Conservation (phyloP, 257 asterid species). For the Scutellaria galericulata region DNA sequence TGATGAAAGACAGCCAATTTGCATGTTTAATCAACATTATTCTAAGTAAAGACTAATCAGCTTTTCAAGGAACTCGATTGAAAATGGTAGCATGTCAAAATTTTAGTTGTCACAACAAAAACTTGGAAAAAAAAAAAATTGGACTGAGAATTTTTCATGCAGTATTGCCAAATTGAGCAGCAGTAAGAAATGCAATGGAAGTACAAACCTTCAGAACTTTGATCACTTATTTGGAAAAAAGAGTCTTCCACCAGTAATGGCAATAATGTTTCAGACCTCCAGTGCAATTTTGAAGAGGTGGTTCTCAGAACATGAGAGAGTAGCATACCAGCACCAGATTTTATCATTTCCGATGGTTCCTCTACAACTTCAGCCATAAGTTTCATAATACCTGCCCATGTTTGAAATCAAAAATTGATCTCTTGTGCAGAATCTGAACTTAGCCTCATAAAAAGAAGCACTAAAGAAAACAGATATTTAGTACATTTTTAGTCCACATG, state of each 20-base stretch:
- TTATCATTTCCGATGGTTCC: conserved; percentile 65
- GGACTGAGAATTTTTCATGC: not conserved
- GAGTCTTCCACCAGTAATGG: conserved; percentile 61
- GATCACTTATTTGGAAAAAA: conserved; percentile 51
- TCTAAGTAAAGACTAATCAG: conserved; percentile 1
- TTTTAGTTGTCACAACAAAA: conserved; percentile 11
- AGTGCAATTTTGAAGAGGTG: conserved; percentile 76
- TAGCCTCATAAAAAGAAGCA: conserved; percentile 17
- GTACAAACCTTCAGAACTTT: conserved; percentile 59
- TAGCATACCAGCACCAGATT: conserved; percentile 68
- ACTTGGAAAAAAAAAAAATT: not conserved
- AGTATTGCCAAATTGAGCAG: conserved; percentile 16
- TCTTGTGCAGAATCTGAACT: conserved; percentile 11
- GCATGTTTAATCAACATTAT: conserved; percentile 7
- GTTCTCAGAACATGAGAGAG: conserved; percentile 72
- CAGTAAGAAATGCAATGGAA: conserved; percentile 19
- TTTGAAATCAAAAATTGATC: conserved; percentile 26
- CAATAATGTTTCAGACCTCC: conserved; percentile 57
- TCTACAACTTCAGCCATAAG: conserved; percentile 75
- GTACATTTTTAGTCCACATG: conserved; percentile 2
- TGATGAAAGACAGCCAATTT: conserved; percentile 8
- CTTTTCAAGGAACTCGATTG: conserved; percentile 12
- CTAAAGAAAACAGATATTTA: conserved; percentile 19
- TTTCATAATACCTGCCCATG: conserved; percentile 60
- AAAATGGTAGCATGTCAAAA: conserved; percentile 8